Conservation (phyloP, 2,329 filamentous ascomycete species). For the Calonectria henricotiae region DNA sequence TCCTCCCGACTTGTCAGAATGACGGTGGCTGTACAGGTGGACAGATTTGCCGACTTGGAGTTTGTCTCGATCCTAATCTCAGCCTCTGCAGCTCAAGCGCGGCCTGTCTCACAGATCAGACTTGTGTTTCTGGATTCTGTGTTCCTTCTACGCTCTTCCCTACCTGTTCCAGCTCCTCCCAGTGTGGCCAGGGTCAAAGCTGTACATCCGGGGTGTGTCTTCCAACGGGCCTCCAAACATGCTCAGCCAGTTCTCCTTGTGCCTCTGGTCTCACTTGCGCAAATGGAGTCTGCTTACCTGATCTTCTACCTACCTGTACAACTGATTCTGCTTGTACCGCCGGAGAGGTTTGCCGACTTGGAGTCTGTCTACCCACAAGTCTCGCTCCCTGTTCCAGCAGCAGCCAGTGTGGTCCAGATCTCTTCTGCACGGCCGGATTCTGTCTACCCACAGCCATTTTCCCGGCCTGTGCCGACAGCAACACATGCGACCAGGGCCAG, state of each 20-base stretch:
- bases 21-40: neutral
- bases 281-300: constrained; percentile 10
- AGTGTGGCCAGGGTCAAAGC: constrained; percentile 11
- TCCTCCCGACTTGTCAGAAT: neutral
- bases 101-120: neutral
- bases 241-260: neutral
- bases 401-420: constrained; percentile 9
- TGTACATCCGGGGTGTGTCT: constrained; percentile 25
- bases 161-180: neutral
- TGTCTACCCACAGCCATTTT: constrained; percentile 8
- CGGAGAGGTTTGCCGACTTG: neutral
- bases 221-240: neutral
- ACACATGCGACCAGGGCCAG: constrained; percentile 5
- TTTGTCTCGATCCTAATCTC: constrained; percentile 9
- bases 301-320: neutral
- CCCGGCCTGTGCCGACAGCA: neutral
- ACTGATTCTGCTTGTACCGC: neutral
- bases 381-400: constrained; percentile 6
- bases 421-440: constrained; percentile 12
- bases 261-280: neutral
- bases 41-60: constrained; percentile 7
- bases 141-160: neutral
- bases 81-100: neutral
- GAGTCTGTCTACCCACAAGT: constrained; percentile 9
- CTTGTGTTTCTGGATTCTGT: constrained; percentile 18